Evolutionary conservation across 2,329 filamentous ascomycete genomes (phyloP).

Genomic region (Exophiala oligosperma): DNA sequence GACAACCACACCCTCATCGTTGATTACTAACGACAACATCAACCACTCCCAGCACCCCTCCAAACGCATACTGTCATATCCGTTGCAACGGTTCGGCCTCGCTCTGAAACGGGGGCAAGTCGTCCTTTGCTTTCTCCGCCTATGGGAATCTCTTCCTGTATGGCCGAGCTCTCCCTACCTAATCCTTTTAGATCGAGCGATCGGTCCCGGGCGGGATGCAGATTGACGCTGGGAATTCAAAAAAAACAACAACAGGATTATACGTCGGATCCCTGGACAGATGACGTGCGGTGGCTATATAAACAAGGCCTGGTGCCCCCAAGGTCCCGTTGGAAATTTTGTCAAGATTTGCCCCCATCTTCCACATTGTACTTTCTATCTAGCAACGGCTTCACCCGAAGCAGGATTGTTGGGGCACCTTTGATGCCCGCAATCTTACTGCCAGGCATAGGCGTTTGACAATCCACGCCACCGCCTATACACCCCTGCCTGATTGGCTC

Average conservation of each 20-base stretch:
- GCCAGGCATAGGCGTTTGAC: slow-evolving; percentile 11
- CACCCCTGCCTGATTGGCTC: slow-evolving; percentile 12
- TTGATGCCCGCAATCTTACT: slow-evolving; percentile 22
- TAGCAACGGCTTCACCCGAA: neutral
- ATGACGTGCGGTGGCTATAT: neutral
- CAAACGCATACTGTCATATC: too few species aligned
- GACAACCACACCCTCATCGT: too few species aligned
- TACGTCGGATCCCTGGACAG: neutral
- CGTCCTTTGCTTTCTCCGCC: neutral
- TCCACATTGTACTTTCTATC: neutral
- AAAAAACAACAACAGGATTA: neutral
- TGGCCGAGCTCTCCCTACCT: neutral
- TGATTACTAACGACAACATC: too few species aligned
- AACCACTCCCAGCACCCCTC: too few species aligned
- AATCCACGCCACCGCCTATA: slow-evolving; percentile 8
- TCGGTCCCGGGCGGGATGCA: neutral
- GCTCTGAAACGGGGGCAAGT: neutral
- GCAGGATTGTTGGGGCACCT: slow-evolving; percentile 1
- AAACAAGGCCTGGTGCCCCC: neutral
- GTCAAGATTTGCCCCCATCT: neutral
- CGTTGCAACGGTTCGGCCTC: neutral
- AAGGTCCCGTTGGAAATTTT: neutral
- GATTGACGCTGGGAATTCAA: neutral
- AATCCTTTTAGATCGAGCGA: neutral
- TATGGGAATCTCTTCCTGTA: neutral